Conservation (phyloP, 2,329 filamentous ascomycete species). For the Trichoderma guizhouense region DNA sequence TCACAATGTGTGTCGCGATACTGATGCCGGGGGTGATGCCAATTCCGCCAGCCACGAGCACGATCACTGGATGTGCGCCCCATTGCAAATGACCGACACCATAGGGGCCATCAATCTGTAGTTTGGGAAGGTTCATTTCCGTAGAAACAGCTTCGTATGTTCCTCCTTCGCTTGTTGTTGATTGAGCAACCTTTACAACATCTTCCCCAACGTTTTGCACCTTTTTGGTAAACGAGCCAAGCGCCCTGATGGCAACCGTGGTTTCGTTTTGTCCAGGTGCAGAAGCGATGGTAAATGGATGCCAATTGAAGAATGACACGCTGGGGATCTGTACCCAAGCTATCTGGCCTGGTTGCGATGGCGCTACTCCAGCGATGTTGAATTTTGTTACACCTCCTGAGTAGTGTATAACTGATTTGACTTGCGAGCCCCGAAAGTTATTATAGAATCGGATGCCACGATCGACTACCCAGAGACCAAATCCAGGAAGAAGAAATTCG, state of each 20-base stretch:
- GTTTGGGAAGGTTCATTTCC: not conserved
- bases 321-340: conserved; percentile 26
- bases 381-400: conserved; percentile 25
- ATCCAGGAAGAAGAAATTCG: not conserved
- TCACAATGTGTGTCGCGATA: not conserved
- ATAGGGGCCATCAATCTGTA: not conserved
- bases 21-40: not conserved
- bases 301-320: conserved; percentile 26
- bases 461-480: not conserved
- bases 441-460: not conserved
- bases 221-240: not conserved
- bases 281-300: conserved; percentile 27
- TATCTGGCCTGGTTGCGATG: conserved; percentile 23
- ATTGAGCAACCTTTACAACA: not conserved
- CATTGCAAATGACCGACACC: not conserved
- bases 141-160: not conserved
- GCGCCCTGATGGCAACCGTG: not conserved
- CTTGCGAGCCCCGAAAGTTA: conserved; percentile 5
- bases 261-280: conserved; percentile 7
- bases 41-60: not conserved
- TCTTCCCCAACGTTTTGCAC: not conserved
- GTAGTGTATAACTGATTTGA: conserved; percentile 19
- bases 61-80: not conserved
- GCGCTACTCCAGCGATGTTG: conserved; percentile 19
- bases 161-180: not conserved